Evolutionary conservation across 345 rosid genomes (phyloP), one percentile per base, ranked within the genome.

Genomic region (Brassica juncea): DNA sequence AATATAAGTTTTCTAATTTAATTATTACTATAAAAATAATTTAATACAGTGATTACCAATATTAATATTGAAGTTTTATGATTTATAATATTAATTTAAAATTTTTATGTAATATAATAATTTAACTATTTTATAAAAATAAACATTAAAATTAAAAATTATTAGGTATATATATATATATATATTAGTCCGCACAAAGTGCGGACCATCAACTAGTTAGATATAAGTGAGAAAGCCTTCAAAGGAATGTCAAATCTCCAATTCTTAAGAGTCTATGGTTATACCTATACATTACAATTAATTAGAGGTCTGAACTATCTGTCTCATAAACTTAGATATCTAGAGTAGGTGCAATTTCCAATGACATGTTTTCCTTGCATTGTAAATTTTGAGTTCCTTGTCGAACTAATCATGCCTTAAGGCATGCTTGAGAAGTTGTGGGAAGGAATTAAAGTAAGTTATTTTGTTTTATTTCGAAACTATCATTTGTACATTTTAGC

Each of bases 371-470:
- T 80, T 34, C 74, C 84, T 19, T 30, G 28, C 25, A 35, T 1
- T 3, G 62, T 66, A 10, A 15, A 35, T 5, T 30, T 58, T 0
- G 69, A 77, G 8, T 49, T 70, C 3, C 73, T 72, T 37, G 74
- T 80, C 3, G 70, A 64, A 49, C 70, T 80, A 37, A n/a, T 4
- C 5, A 49, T 83, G 60, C 0, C 0, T 2, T 0, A 0, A 2
- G 60, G 82, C 79, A 34, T 28, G 4, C 16, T 84, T 9, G 59
- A 77, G 65, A 68, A 80, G 35, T 12, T 83, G 0, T 83, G 84
- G 84, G 27, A 57, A 14, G 67, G 69, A 68, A 34, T 1, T 7
- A 71, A 72, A 68, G 83, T 76, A 76, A 10, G 31, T 52, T 15
- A 52, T 15, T 15, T 52, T 1, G 0, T 23, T 54, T n/a, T 54